Conservation (phyloP, 1,139 yeast genomes). For the Keqinozyma sinolaborantium region DNA sequence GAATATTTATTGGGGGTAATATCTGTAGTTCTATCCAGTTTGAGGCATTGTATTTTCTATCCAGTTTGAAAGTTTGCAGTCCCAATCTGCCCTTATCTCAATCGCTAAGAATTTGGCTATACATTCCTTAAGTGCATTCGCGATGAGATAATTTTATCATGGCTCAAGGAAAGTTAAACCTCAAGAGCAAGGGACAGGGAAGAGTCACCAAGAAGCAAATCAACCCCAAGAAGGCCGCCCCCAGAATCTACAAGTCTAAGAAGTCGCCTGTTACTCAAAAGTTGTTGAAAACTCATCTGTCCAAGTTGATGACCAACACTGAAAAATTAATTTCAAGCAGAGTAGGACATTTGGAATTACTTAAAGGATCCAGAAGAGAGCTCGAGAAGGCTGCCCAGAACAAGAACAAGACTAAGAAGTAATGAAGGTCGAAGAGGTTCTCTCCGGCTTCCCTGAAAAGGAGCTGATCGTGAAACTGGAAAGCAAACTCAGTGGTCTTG, state of each 20-base stretch:
- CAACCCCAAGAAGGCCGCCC: conserved; percentile 69
- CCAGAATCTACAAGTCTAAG: conserved; percentile 68
- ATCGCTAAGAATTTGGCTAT: conserved; percentile 1
- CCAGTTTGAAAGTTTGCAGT: background rate
- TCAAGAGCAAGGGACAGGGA: conserved; percentile 44
- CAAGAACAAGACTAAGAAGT: conserved; percentile 14
- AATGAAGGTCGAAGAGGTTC: conserved; percentile 9
- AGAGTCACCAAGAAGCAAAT: conserved; percentile 51
- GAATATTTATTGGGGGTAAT: conserved; percentile 1
- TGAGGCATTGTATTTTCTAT: too few relatives aligned
- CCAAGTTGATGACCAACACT: conserved; percentile 67
- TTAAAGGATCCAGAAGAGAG: conserved; percentile 90
- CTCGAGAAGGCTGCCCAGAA: conserved; percentile 55
- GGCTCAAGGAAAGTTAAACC: conserved; percentile 57
- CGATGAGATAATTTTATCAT: conserved; percentile 18
- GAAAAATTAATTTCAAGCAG: conserved; percentile 83
- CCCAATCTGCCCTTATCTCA: background rate
- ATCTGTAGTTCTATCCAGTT: background rate
- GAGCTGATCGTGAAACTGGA: conserved; percentile 1
- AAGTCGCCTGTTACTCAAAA: conserved; percentile 48
- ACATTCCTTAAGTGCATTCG: conserved; percentile 1
- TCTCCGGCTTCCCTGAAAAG: conserved; percentile 12
- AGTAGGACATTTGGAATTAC: conserved; percentile 92
- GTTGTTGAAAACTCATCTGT: conserved; percentile 61
- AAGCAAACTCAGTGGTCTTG: too few relatives aligned